Evolutionary conservation across 2,329 filamentous ascomycete genomes (phyloP), one percentile per base, ranked within the genome.

Genomic region (Lizonia empirigonia): DNA sequence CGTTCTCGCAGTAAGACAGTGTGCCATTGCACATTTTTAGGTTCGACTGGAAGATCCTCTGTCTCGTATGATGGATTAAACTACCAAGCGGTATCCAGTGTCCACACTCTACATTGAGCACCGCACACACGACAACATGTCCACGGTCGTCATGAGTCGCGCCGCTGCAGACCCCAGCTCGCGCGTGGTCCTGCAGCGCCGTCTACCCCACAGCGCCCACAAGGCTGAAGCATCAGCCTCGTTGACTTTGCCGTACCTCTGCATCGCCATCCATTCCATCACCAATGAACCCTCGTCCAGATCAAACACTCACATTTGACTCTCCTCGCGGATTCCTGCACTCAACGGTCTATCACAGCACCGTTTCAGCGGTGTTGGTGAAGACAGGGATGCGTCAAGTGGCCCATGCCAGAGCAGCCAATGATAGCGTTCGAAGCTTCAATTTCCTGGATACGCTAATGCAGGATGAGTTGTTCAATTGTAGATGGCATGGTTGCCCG

Each of bases 381-480:
- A 44, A 39, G 27, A 35, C 55, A 57, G 55, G 55, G 55, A 47
- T 57, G 40, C 32, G 35, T n/a, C 15, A 23, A 24, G 44, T 45
- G 45, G 29, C 39, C 49, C 37, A 35, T 22, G 34, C 20, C 30
- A 19, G 29, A 32, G 13, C 29, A 26, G 40, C 66, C 62, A 71
- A 70, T 70, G 42, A 66, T 36, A 38, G 5, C 27, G 16, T 54
- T 7, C 13, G 41, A 40, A 19, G n/a, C 35, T 24, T 55, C 44
- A 52, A 56, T 65, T 63, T 54, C 64, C 63, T 65, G 62, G 62
- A 38, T 61, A 48, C 67, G 67, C 69, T 72, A 72, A 72, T 71
- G 69, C 67, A 68, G 55, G 65, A 69, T 72, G 69, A 69, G 67
- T 68, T 72, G 69, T 70, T 64, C 67, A 67, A 69, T 63, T 66